A percentile compares a stretch with the other conserved stretches of the same genome.
Evolutionary conservation across 208 protist species (phyloP).

Genomic region (Leishmania tarentolae): DNA sequence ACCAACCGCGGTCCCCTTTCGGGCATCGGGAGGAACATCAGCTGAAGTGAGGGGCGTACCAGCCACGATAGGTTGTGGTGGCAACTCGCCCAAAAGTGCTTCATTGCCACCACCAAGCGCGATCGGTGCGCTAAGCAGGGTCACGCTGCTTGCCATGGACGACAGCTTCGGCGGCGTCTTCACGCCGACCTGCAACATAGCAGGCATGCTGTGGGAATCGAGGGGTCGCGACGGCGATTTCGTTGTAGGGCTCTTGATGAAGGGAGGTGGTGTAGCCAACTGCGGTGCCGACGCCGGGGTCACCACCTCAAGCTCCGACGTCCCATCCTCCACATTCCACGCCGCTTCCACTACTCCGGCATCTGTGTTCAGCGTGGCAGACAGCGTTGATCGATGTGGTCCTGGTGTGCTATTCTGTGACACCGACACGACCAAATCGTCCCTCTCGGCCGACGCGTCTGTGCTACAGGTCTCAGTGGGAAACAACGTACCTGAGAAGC

Average conservation of each 20-base stretch:
- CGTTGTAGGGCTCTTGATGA: slow-evolving; percentile 2
- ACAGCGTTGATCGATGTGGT: background rate
- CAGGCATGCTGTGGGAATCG: background rate
- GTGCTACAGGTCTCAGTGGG: slow-evolving; percentile 8
- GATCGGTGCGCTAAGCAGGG: background rate
- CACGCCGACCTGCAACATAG: background rate
- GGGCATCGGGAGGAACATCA: background rate
- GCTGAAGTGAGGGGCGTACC: background rate
- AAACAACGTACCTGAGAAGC: slow-evolving; percentile 14
- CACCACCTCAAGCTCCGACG: slow-evolving; percentile 10
- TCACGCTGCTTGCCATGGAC: background rate
- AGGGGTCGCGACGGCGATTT: background rate
- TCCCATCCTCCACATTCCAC: background rate
- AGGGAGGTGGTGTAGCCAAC: background rate
- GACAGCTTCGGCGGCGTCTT: background rate
- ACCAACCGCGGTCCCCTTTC: background rate
- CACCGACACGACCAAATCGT: slow-evolving; percentile 10
- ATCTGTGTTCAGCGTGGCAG: background rate
- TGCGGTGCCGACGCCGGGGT: background rate
- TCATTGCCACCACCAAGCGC: background rate
- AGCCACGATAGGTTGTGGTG: background rate
- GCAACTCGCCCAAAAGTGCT: background rate
- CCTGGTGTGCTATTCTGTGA: background rate
- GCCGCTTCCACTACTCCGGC: background rate
- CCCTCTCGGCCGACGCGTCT: slow-evolving; percentile 3